Evolutionary conservation across 202 grass and related monocot genomes (phyloP).

Genomic region (Miscanthus sacchariflorus): DNA sequence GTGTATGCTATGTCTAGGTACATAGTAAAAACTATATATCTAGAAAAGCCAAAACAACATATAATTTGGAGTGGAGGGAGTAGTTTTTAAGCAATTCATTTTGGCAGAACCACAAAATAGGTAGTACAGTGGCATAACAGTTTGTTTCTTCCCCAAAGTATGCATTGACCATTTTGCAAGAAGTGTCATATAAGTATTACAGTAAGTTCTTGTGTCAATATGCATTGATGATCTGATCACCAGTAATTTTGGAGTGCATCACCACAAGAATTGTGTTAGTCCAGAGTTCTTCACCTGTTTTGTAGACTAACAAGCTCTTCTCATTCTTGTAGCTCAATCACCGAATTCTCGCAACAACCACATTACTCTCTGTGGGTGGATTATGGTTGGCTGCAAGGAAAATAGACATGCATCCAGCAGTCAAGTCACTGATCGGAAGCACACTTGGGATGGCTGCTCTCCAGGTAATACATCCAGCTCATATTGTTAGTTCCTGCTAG

Average conservation of each 20-base stretch:
- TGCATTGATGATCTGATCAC: background rate
- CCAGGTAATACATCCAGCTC: slow-evolving; percentile 64
- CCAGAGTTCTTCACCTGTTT: background rate
- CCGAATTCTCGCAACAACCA: slow-evolving; percentile 80
- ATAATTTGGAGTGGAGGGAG: background rate
- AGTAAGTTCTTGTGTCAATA: background rate
- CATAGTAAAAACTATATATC: background rate
- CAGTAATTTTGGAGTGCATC: background rate
- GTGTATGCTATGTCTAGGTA: too few relatives aligned
- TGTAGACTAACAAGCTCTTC: slow-evolving; percentile 32
- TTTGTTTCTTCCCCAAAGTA: background rate
- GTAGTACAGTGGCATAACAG: background rate
- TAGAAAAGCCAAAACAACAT: background rate
- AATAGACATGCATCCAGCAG: slow-evolving; percentile 82
- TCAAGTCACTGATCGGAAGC: slow-evolving; percentile 77
- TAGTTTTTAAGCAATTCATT: slow-evolving; percentile 7
- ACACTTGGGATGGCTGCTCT: slow-evolving; percentile 83
- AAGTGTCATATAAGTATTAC: background rate
- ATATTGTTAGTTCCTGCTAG: slow-evolving; percentile 2
- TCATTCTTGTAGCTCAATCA: slow-evolving; percentile 77
- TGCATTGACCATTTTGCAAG: background rate
- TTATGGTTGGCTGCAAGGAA: slow-evolving; percentile 81
- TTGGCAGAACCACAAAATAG: slow-evolving; percentile 1
- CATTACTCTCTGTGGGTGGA: slow-evolving; percentile 70
- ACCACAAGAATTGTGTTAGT: background rate